phyloP scores from a whole-genome alignment of 805 yeast species.

The Cyberlindnera lachancei region DNA sequence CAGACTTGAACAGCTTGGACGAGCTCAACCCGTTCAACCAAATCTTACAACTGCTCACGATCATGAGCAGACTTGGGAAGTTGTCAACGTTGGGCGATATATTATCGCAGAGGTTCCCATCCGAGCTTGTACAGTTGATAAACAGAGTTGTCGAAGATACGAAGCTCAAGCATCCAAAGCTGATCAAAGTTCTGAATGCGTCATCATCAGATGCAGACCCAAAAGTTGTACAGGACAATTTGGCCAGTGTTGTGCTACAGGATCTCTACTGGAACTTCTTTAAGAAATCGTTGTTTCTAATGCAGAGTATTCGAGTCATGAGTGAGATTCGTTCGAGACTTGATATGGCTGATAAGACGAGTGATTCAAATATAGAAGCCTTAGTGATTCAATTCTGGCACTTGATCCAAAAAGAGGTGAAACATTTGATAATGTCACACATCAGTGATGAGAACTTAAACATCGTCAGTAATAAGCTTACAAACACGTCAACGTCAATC shows the following conservation, averaged over 20 bases:
- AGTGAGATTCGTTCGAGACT: slow-evolving; percentile 30
- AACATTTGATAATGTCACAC: slow-evolving; percentile 16
- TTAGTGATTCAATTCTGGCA: slow-evolving; percentile 12
- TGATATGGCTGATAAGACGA: not conserved
- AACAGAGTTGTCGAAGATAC: slow-evolving; percentile 59
- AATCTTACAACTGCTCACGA: slow-evolving; percentile 43
- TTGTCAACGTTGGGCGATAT: slow-evolving; percentile 51
- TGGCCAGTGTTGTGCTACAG: slow-evolving; percentile 47
- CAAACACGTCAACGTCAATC: slow-evolving; percentile 16
- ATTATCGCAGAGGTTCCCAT: slow-evolving; percentile 44
- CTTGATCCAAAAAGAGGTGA: slow-evolving; percentile 12
- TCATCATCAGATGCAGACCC: slow-evolving; percentile 4
- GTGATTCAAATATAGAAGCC: not conserved
- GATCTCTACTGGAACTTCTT: slow-evolving; percentile 71
- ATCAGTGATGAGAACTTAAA: slow-evolving; percentile 9
- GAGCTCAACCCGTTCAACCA: slow-evolving; percentile 45
- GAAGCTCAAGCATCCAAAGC: slow-evolving; percentile 45
- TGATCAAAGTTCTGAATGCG: slow-evolving; percentile 24
- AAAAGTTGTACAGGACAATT: slow-evolving; percentile 30
- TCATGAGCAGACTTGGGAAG: slow-evolving; percentile 53
- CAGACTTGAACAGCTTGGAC: slow-evolving; percentile 20
- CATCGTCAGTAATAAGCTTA: slow-evolving; percentile 3
- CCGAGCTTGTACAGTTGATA: slow-evolving; percentile 58
- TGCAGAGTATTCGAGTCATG: slow-evolving; percentile 66
- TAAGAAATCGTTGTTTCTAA: slow-evolving; percentile 48